Percentiles rank a stretch among this genome's conserved stretches.
Evolutionary conservation across 2,329 filamentous ascomycete genomes (phyloP).

Genomic region (Talaromyces sp.): DNA sequence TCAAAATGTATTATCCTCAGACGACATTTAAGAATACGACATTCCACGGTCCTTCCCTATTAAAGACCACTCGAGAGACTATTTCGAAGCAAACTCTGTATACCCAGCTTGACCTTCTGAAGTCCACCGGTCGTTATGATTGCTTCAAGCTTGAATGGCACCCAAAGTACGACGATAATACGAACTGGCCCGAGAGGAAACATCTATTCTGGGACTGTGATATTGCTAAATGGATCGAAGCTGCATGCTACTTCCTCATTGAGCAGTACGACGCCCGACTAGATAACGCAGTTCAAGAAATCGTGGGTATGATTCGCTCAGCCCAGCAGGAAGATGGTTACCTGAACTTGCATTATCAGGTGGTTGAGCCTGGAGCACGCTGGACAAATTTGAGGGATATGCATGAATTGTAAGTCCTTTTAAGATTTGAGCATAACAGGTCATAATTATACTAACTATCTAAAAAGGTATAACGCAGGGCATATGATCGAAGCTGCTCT

Average conservation of each 20-base stretch:
- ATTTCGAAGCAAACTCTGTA: not conserved
- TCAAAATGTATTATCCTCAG: not conserved
- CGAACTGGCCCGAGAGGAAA: conserved; percentile 54
- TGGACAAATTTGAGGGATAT: conserved; percentile 58
- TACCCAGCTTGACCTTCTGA: conserved; percentile 28
- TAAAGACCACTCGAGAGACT: not conserved
- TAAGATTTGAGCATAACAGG: not conserved
- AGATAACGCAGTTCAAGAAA: conserved; percentile 48
- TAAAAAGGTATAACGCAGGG: conserved; percentile 28
- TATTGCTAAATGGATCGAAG: conserved; percentile 59
- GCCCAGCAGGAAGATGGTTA: conserved; percentile 60
- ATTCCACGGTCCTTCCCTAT: not conserved
- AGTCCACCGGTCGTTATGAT: conserved; percentile 53
- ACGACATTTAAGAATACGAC: not conserved
- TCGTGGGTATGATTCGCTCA: conserved; percentile 54
- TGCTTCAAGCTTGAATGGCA: conserved; percentile 58
- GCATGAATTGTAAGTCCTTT: conserved; percentile 52
- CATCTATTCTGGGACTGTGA: conserved; percentile 58
- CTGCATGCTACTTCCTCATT: conserved; percentile 53
- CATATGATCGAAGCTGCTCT: conserved; percentile 60
- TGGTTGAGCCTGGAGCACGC: conserved; percentile 52
- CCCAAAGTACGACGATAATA: conserved; percentile 47
- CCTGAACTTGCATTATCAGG: conserved; percentile 59
- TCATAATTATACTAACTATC: not conserved
- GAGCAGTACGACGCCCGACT: conserved; percentile 42